phyloP scores from a whole-genome alignment of 495 filamentous ascomycete species.

The Copromyces sp. region DNA sequence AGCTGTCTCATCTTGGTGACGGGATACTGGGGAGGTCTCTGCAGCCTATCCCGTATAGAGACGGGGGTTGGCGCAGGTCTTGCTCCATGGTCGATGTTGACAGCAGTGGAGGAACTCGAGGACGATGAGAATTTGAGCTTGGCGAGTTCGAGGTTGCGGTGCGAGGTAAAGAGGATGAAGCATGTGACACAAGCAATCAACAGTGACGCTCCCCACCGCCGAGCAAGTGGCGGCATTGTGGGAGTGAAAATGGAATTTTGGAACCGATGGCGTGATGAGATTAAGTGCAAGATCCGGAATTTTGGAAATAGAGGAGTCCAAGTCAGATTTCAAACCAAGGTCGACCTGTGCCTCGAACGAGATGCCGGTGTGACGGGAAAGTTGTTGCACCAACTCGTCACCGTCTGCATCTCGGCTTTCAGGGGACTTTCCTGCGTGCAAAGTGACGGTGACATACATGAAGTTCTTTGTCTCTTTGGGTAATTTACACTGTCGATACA shows the following conservation, averaged over 20 bases:
- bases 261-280: background rate
- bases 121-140: background rate
- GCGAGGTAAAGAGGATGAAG: background rate
- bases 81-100: background rate
- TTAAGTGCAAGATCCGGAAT: no score
- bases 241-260: background rate
- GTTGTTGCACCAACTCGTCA: background rate
- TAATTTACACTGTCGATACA: background rate
- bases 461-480: background rate
- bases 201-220: background rate
- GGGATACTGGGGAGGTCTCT: conserved; percentile 44
- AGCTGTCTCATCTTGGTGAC: conserved; percentile 54
- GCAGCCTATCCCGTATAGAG: conserved; percentile 10
- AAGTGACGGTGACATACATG: background rate
- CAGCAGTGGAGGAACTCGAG: background rate
- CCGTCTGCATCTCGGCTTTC: background rate
- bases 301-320: background rate
- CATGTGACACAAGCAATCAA: background rate
- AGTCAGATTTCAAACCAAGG: background rate
- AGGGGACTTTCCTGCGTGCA: background rate
- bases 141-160: background rate
- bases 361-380: background rate
- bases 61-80: background rate
- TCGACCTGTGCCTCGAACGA: background rate
- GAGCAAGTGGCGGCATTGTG: background rate